Evolutionary conservation across 2,329 filamentous ascomycete genomes (phyloP), one percentile per base, ranked within the genome.

Genomic region (Curvularia hawaiiensis): DNA sequence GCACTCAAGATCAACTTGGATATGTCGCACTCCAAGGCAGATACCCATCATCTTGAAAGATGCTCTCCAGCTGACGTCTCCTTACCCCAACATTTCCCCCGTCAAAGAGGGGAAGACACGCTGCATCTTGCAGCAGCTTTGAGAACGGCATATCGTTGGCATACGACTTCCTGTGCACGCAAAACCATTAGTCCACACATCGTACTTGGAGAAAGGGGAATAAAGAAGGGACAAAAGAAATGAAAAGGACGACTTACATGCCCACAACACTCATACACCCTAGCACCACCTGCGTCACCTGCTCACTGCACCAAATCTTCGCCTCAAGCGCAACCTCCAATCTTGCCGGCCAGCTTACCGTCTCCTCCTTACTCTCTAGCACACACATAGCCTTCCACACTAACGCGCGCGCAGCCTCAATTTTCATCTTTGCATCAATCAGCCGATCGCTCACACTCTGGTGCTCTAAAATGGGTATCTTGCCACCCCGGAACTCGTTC

Each of bases 51-150:
- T 66, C 63, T 56, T 78, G 68, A 63, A 84, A 79, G 20, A 83
- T 69, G 54, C 75, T 72, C 63, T 84, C 78, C 54, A 84, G 62
- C 55, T 82, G 78, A 28, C 82, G 72, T 50, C 82, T 76, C 40
- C 83, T 71, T 7, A 85, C 78, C 0, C 83, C 83, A 11, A 85
- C 76, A 66, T 85, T 85, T 0, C 83, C 83, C 0, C 82, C 82
- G 57, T 85, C 83, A 54, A 85, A 84, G 63, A 97, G 94, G 79
- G 96, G 97, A 77, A 96, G 92, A 77, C 90, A 92, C 0, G 92
- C 91, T 0, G 94, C 97, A 77, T 97, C 92, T 74, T 81, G 97
- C 61, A 96, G 94, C 78, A 97, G 24, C 80, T 78, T 3, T 1
- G 75, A 66, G 60, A 83, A 84, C 2, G 77, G 78, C 56, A 77